Base-by-base conservation (phyloP, 1,284 basidiomycete genomes). In the Athelia sp. region DNA sequence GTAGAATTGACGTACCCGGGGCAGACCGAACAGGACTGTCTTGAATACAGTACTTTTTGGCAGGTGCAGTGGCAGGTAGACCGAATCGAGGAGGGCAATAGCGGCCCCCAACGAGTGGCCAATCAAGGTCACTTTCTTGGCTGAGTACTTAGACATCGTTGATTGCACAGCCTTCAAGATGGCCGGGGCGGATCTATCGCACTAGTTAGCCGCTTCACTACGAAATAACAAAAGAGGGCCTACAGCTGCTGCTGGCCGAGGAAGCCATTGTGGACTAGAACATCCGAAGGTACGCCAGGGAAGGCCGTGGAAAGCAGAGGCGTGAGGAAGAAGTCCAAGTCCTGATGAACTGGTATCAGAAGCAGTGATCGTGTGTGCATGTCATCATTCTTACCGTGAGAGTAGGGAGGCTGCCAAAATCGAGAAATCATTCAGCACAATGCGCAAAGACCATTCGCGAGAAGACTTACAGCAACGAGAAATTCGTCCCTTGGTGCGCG, bases 21-120 rank as follows among this genome's bases (percentile, higher is more conserved):
- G 84, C 61, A 82, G 68, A 21, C 78, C 80, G 52, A 78, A 82
- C 0, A 66, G 63, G 35, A 80, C 61, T 4, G 60, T 59, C 26
- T 56, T 56, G 55, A 73, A 59, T 1, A 54, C 49, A 3, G 62
- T 68, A 24, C 54, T 55, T 0, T 59, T 31, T 2, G 73, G 67
- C 3, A 75, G 61, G 22, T 67, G 58, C 9, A 67, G 50, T 1
- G 59, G 61, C n/a, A 76, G 64, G 54, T 64, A 75, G 18, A 73
- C 59, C 0, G 67, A 61, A 43, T 76, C 72, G 4, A 85, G 64
- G 1, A 80, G 65, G 2, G 79, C 64, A 45, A 84, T 61, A 0
- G 81, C 80, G 22, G 71, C 81, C 50, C 77, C 77, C 18, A 82
- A 68, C 0, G 79, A 82, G 55, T 83, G 79, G 0, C 82, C 81